Percentiles rank a stretch among this genome's conserved stretches.
phyloP scores from a whole-genome alignment of 345 rosid genomes.

The Lagerstroemia speciosa region DNA sequence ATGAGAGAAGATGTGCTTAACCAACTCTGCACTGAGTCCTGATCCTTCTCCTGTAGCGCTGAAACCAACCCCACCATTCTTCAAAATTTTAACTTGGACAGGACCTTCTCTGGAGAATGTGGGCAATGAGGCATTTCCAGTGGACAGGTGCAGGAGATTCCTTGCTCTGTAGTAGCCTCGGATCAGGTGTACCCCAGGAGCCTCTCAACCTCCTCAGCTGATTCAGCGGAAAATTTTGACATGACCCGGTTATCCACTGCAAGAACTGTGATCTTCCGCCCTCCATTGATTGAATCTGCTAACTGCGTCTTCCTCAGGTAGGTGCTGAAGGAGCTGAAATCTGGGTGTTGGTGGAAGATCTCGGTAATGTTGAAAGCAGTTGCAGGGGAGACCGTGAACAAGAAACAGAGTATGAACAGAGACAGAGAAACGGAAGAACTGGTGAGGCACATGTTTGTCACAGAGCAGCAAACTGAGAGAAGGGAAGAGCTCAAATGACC shows the following conservation, averaged over 20 bases:
- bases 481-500: background rate
- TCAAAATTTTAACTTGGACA: background rate
- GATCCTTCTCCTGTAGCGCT: slow-evolving; percentile 2
- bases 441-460: background rate
- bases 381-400: background rate
- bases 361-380: slow-evolving; percentile 4
- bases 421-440: background rate
- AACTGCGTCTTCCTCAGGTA: slow-evolving; percentile 5
- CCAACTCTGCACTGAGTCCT: slow-evolving; percentile 4
- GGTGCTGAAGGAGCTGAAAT: slow-evolving; percentile 9
- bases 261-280: slow-evolving; percentile 9
- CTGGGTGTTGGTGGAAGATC: slow-evolving; percentile 3
- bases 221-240: background rate
- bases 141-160: slow-evolving; percentile 8
- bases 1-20: slow-evolving; percentile 7
- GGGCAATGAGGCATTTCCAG: slow-evolving; percentile 1
- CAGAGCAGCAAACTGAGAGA: background rate
- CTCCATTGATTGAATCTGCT: slow-evolving; percentile 4
- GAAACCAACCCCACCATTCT: slow-evolving; percentile 4
- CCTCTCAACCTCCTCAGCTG: slow-evolving; percentile 1
- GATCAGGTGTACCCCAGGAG: slow-evolving; percentile 14
- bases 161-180: slow-evolving; percentile 7
- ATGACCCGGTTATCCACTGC: slow-evolving; percentile 12
- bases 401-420: background rate
- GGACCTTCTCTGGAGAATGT: slow-evolving; percentile 3